Evolutionary conservation across 73 alveolate species (phyloP), one percentile per base, ranked within the genome.

Genomic region (Paramecium biaurelia): DNA sequence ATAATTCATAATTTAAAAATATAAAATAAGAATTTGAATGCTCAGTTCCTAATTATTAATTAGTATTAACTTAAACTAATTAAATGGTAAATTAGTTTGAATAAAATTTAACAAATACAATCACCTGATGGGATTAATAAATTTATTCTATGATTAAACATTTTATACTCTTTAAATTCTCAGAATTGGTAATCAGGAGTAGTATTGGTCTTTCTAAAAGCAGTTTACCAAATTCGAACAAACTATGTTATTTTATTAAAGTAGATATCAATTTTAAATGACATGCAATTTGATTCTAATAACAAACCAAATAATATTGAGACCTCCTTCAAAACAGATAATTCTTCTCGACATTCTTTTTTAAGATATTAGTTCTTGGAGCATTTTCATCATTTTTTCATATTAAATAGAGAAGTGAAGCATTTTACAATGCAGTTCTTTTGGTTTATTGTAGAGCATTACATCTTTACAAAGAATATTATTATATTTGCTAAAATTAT

Each of bases 371-470:
- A 21, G 93, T 57, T 49, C 92, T 85, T 67, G 92, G 92, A 9
- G 92, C 92, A 58, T 23, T 56, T 26, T 85, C 85, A 57, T 85
- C 92, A 86, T 14, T 68, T 86, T 86, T 21, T 86, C 88, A 15
- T 32, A 76, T 41, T 26, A 86, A 53, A 37, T 67, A 37, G 47
- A 14, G 18, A 21, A 23, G 42, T 85, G 35, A 37, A 63, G 67
- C 38, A 12, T 21, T 67, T 67, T 67, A 24, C 45, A 30, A 23
- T 26, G 84, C 32, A 41, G 72, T 45, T 86, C 93, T 7, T 86
- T 74, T n/a, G 32, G 35, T 21, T 32, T 21, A 34, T 74, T 23
- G 7, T 12, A 32, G 2, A 21, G 11, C 8, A 74, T n/a, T 11
- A 35, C 23, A 37, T 35, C 57, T 30, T 74, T 32, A 38, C 14